Base-by-base conservation (phyloP, 2,329 filamentous ascomycete species). In the Eutypella sp. region DNA sequence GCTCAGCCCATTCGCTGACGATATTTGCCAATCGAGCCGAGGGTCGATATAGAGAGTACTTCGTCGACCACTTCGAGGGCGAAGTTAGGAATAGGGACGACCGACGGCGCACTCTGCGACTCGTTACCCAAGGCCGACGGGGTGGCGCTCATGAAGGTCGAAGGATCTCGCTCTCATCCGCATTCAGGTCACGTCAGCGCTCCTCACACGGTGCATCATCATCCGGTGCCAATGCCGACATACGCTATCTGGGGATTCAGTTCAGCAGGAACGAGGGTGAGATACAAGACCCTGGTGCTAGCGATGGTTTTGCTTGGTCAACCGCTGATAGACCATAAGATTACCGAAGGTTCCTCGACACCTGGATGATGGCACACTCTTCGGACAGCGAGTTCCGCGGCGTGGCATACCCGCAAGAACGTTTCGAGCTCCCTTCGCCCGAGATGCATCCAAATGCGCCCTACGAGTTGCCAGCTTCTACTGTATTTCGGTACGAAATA, bases 191-290 rank as follows among this genome's bases (percentile, higher is more conserved):
- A 6, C 49, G 49, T 11, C 45, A 41, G 5, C 40, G 42, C 41
- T 42, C 40, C 2, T 31, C 34, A 6, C 31, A 22, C n/a, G 24
- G 25, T 47, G 47, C 49, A 4, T 49, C 52, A 2, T 53, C 52
- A 2, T 53, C 51, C 22, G 52, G 49, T 11, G 57, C 47, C 34
- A 51, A 59, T 3, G 54, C 70, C 15, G 71, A 74, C 47, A 72
- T 77, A 41, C 67, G 70, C 41, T 72, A 76, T 56, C 61, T 77
- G 23, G 70, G 70, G 5, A 68, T 77, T 37, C 73, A 76, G 44
- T 77, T 77, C 51, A 74, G 68, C 36, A 66, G 69, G 37, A 63
- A 68, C 23, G 67, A 72, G 53, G 74, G 74, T 75, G 60, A 58
- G 62, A 46, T 10, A 22, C 23, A 20, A n/a, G 36, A n/a, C 36